These are phyloP conservation scores for Ensete glaucum DNA, from an alignment of 176 grass and related monocot species.

Conservation along the genomic window DNA sequence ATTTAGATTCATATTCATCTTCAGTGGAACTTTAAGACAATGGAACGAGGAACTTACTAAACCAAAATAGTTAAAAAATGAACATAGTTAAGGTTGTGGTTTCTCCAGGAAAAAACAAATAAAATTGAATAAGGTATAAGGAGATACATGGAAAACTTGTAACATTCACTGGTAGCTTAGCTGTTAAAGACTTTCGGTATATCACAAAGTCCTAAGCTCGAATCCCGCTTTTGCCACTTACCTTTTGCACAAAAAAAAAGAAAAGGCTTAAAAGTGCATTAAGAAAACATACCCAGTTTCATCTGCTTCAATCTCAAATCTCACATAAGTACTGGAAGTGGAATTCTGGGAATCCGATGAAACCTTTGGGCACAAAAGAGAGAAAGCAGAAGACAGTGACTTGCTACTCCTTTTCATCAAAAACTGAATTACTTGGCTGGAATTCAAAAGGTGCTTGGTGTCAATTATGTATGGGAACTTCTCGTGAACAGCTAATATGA, in stretches of 20 bases:
- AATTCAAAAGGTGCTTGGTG: slow-evolving; percentile 77
- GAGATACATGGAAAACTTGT: too few species aligned
- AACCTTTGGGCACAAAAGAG: slow-evolving; percentile 48
- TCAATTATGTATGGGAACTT: slow-evolving; percentile 64
- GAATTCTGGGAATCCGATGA: slow-evolving; percentile 26
- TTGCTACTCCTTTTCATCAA: slow-evolving; percentile 73
- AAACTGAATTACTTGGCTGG: slow-evolving; percentile 34
- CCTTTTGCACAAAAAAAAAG: too few species aligned
- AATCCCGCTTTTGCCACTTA: too few species aligned
- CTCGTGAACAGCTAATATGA: slow-evolving; percentile 51
- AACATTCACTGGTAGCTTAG: too few species aligned
- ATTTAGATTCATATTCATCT: neutral
- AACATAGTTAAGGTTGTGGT: neutral
- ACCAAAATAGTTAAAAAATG: neutral
- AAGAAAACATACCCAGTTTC: slow-evolving; percentile 48
- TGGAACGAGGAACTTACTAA: neutral
- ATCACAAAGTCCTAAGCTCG: too few species aligned
- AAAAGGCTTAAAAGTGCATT: slow-evolving; percentile 4
- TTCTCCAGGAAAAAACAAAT: neutral
- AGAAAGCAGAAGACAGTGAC: slow-evolving; percentile 89
- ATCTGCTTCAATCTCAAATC: slow-evolving; percentile 62
- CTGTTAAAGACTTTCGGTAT: too few species aligned
- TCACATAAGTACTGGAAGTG: slow-evolving; percentile 27
- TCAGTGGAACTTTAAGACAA: neutral
- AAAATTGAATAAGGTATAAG: neutral